phyloP scores from a whole-genome alignment of 73 alveolate species.

The Tetrahymena elliotti region DNA sequence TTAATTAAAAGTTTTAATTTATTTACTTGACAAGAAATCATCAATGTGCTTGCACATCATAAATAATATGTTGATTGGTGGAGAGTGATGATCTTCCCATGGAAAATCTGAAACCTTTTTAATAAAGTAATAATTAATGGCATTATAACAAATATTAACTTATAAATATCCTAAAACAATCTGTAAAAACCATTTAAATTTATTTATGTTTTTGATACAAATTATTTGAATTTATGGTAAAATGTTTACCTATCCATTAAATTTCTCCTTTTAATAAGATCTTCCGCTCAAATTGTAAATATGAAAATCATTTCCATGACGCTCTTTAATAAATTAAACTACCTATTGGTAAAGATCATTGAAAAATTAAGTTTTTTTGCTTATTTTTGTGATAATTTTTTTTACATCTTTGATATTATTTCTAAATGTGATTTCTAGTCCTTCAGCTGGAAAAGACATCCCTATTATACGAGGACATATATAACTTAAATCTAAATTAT shows the following conservation, averaged over 20 bases:
- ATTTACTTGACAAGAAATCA: constrained; percentile 42
- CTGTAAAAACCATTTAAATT: not conserved
- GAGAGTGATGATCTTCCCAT: constrained; percentile 89
- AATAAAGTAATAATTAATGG: constrained; percentile 49
- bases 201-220: too few relatives aligned
- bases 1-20: constrained; percentile 35
- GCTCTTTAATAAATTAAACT: not conserved
- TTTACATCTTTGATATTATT: constrained; percentile 37
- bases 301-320: constrained; percentile 11
- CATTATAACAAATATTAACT: too few relatives aligned
- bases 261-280: constrained; percentile 1
- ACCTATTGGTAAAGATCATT: not conserved
- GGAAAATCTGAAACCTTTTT: constrained; percentile 45
- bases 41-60: constrained; percentile 69
- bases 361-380: not conserved
- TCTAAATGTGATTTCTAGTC: constrained; percentile 44
- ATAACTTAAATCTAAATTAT: constrained; percentile 84
- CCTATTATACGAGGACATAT: constrained; percentile 84
- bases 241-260: not conserved
- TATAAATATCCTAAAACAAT: too few relatives aligned
- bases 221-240: not conserved
- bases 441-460: constrained; percentile 88
- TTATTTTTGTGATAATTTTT: not conserved
- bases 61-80: constrained; percentile 71
- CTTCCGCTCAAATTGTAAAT: constrained; percentile 28